A percentile compares a stretch with the other conserved stretches of the same genome.
These are phyloP conservation scores for Gossypium trilobum DNA, from an alignment of 441 rosid genomes.

Conservation along the genomic window DNA sequence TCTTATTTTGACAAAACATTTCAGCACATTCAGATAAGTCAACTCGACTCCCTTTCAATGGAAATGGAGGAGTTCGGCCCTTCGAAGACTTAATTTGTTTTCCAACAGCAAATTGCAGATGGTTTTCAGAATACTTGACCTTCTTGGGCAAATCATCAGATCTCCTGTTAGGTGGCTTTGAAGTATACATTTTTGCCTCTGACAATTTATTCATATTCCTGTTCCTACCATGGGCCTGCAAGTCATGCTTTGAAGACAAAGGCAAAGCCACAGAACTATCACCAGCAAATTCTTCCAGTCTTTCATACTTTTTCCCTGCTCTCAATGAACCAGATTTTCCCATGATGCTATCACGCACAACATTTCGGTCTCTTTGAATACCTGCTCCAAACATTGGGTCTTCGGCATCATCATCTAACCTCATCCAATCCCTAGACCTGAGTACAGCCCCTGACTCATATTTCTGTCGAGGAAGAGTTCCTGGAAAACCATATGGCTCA, in stretches of 20 bases:
- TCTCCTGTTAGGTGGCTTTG: constrained; percentile 27
- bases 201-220: constrained; percentile 29
- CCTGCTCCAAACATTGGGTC: constrained; percentile 56
- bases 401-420: constrained; percentile 36
- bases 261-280: constrained; percentile 52
- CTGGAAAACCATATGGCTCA: constrained; percentile 33
- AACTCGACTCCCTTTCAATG: constrained; percentile 42
- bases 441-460: constrained; percentile 36
- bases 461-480: constrained; percentile 35
- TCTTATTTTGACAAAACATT: constrained; percentile 40
- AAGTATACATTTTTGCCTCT: constrained; percentile 23
- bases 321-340: constrained; percentile 42
- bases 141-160: constrained; percentile 33
- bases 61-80: constrained; percentile 27
- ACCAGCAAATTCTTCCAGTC: constrained; percentile 34
- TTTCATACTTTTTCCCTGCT: constrained; percentile 49
- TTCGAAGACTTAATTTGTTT: constrained; percentile 52
- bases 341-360: constrained; percentile 20
- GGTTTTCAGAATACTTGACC: constrained; percentile 38
- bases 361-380: constrained; percentile 38
- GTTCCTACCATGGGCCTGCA: constrained; percentile 36
- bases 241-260: constrained; percentile 43
- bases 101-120: constrained; percentile 37
- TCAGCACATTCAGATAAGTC: constrained; percentile 40
- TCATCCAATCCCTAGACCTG: constrained; percentile 43